Conservation (phyloP, 352 stramenopile species). For the Phytophthora ohioensis region DNA sequence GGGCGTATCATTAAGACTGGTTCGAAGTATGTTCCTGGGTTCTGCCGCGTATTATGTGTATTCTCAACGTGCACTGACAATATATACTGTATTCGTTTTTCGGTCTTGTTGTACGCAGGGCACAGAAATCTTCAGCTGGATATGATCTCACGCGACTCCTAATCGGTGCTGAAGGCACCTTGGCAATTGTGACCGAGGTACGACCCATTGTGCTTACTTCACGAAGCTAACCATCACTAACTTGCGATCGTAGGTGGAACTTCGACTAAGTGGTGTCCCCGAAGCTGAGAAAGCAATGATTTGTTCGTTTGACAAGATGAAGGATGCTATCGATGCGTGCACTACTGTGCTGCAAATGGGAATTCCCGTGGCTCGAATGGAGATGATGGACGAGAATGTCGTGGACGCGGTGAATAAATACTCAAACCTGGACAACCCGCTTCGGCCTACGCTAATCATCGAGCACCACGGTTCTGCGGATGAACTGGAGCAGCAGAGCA, state of each 20-base stretch:
- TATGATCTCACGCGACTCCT: conserved; percentile 96
- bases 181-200: conserved; percentile 94
- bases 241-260: conserved; percentile 59
- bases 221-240: background rate
- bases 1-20: conserved; percentile 88
- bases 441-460: conserved; percentile 93
- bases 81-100: background rate
- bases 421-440: conserved; percentile 70
- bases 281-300: conserved; percentile 89
- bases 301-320: conserved; percentile 92
- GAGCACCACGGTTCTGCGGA: conserved; percentile 87
- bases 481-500: conserved; percentile 87
- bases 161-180: conserved; percentile 94
- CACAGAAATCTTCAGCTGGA: conserved; percentile 94
- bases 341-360: conserved; percentile 83
- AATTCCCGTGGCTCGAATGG: conserved; percentile 84
- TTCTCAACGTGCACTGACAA: background rate
- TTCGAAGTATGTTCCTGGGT: conserved; percentile 55
- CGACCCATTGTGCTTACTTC: background rate
- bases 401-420: conserved; percentile 81
- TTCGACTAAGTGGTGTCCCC: conserved; percentile 93
- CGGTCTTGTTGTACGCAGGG: conserved; percentile 41
- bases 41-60: background rate
- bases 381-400: conserved; percentile 81
- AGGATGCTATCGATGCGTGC: conserved; percentile 79